Percentiles rank a stretch among this genome's conserved stretches.
Evolutionary conservation across 2,329 filamentous ascomycete genomes (phyloP).

Genomic region (Emericellopsis cladophorae): DNA sequence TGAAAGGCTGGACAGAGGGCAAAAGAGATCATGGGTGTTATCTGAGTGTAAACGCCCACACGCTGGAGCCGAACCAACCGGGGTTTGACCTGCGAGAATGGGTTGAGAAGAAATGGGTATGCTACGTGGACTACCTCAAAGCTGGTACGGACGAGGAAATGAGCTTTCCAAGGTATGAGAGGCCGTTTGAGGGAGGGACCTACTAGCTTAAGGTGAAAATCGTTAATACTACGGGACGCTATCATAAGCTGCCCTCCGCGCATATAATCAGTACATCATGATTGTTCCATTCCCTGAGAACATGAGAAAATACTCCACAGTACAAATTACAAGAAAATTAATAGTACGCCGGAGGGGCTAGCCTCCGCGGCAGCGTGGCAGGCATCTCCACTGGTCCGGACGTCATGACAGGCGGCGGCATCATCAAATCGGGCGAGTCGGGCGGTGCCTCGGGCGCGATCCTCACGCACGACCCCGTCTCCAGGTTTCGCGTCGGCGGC

Average conservation of each 20-base stretch:
- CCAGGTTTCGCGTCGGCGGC: not conserved
- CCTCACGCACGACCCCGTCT: not conserved
- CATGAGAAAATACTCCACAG: too few species aligned
- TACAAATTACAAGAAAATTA: too few species aligned
- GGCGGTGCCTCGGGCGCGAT: not conserved
- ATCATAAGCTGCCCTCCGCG: too few species aligned
- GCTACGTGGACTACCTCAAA: conserved; percentile 9
- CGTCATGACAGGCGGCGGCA: not conserved
- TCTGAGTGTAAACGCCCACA: conserved; percentile 22
- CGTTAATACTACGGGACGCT: too few species aligned
- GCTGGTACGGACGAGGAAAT: not conserved
- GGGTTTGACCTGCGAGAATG: conserved; percentile 22
- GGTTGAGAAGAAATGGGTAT: conserved; percentile 18
- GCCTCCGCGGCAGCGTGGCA: not conserved
- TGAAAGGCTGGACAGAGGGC: conserved; percentile 6
- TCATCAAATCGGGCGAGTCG: not conserved
- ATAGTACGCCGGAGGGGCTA: not conserved
- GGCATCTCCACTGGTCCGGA: not conserved
- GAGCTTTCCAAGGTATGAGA: not conserved
- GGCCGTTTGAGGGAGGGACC: conserved; percentile 1
- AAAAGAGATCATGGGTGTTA: conserved; percentile 11
- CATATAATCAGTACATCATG: too few species aligned
- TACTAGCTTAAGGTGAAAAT: too few species aligned
- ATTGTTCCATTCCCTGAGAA: too few species aligned
- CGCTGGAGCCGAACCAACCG: conserved; percentile 22